These are phyloP conservation scores for Mayamaea pseudoterrestris DNA, from an alignment of 108 stramenopile genomes.

Conservation along the genomic window DNA sequence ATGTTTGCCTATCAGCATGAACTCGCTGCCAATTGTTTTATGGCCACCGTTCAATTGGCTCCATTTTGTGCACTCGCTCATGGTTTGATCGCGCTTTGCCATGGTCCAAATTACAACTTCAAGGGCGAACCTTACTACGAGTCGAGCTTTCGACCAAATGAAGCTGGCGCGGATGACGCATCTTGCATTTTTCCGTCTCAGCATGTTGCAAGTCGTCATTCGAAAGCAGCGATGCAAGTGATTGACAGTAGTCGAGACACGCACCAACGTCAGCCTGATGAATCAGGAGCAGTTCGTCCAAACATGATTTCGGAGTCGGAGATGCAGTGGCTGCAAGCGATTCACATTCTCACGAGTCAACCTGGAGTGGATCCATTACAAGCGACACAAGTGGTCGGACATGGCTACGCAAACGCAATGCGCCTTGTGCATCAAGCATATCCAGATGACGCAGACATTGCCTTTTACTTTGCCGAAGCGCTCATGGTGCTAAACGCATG, in stretches of 20 bases:
- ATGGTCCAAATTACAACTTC: slow-evolving; percentile 80
- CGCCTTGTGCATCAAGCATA: slow-evolving; percentile 44
- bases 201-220: slow-evolving; percentile 65
- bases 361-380: slow-evolving; percentile 50
- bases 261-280: too few species aligned
- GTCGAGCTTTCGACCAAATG: slow-evolving; percentile 57
- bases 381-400: slow-evolving; percentile 41
- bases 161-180: slow-evolving; percentile 18
- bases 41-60: slow-evolving; percentile 40
- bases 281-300: slow-evolving; percentile 25
- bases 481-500: slow-evolving; percentile 81
- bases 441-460: slow-evolving; percentile 56
- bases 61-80: slow-evolving; percentile 74
- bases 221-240: slow-evolving; percentile 40
- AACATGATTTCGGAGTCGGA: slow-evolving; percentile 54
- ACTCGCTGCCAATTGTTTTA: slow-evolving; percentile 53
- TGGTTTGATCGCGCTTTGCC: slow-evolving; percentile 60
- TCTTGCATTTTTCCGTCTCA: slow-evolving; percentile 60
- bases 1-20: slow-evolving; percentile 72
- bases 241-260: slow-evolving; percentile 49
- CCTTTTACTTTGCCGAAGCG: slow-evolving; percentile 62
- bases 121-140: slow-evolving; percentile 78
- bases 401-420: slow-evolving; percentile 62
- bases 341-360: slow-evolving; percentile 44
- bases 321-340: slow-evolving; percentile 38